Conservation (phyloP, 306 rosid species). For the Castanopsis chinensis region DNA sequence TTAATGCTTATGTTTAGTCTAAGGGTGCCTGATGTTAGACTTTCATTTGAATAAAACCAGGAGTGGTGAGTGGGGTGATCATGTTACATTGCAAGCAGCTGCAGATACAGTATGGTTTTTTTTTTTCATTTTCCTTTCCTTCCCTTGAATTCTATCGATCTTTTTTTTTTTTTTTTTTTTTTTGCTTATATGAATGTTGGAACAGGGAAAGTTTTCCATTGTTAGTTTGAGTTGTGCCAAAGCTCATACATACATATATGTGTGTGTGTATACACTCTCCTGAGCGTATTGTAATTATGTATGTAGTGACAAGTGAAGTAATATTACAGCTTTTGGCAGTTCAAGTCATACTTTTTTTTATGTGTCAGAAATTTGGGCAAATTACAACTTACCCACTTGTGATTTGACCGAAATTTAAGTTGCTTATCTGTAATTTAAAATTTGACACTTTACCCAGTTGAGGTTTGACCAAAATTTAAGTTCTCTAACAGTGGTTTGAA, state of each 20-base stretch:
- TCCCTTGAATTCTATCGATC: neutral
- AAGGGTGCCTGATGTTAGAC: slow-evolving; percentile 8
- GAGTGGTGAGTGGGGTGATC: slow-evolving; percentile 96
- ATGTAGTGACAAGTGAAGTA: neutral
- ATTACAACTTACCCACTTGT: no score
- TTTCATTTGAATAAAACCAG: slow-evolving; percentile 42
- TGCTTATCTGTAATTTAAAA: no score
- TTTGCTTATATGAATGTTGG: neutral
- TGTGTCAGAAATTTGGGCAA: neutral
- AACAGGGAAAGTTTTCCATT: neutral
- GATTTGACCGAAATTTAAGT: no score
- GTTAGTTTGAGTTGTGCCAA: neutral
- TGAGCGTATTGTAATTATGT: neutral
- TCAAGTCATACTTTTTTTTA: slow-evolving; percentile 17
- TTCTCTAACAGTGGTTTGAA: no score
- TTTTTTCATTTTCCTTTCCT: slow-evolving; percentile 14
- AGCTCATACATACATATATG: neutral
- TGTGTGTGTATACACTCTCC: neutral
- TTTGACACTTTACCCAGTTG: no score
- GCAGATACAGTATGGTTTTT: slow-evolving; percentile 62
- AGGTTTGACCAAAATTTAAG: no score
- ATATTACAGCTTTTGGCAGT: slow-evolving; percentile 5
- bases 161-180: slow-evolving; percentile 7
- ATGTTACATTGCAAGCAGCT: slow-evolving; percentile 89
- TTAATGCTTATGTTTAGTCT: neutral